Percentiles rank a stretch among this genome's conserved stretches.
Conservation (phyloP, 2,329 filamentous ascomycete species). For the Aspergillus tubingensis region DNA sequence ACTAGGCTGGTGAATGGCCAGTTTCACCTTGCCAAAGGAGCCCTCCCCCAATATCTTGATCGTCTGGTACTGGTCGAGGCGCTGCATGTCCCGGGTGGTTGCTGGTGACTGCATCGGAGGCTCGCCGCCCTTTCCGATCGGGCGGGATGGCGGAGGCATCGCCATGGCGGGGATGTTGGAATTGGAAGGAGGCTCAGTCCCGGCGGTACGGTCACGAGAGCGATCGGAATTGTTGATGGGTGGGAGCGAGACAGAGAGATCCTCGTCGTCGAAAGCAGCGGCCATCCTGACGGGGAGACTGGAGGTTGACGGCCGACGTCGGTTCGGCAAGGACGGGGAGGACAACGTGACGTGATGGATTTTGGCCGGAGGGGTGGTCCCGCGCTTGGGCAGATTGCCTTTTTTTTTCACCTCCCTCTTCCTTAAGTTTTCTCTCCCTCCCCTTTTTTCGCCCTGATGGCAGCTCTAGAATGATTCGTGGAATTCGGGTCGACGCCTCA, state of each 20-base stretch:
- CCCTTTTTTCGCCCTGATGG: constrained; percentile 1
- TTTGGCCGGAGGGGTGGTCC: constrained; percentile 16
- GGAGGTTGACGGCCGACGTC: constrained; percentile 8
- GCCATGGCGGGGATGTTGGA: constrained; percentile 39
- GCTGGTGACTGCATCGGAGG: constrained; percentile 44
- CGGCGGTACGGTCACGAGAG: constrained; percentile 29
- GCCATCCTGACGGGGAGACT: constrained; percentile 33
- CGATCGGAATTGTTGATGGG: constrained; percentile 35
- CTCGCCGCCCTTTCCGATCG: constrained; percentile 33
- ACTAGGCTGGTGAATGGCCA: constrained; percentile 88
- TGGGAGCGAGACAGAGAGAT: constrained; percentile 73
- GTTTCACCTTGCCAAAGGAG: constrained; percentile 97
- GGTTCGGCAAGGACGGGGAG: constrained; percentile 20
- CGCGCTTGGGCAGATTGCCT: background rate
- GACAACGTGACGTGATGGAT: constrained; percentile 43
- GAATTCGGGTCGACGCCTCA: constrained; percentile 15
- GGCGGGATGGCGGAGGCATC: constrained; percentile 40
- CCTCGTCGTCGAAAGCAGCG: constrained; percentile 71
- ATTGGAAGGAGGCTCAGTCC: constrained; percentile 21
- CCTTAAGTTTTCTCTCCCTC: background rate
- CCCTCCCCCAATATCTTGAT: constrained; percentile 91
- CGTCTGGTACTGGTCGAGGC: constrained; percentile 89
- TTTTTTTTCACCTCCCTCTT: constrained; percentile 4
- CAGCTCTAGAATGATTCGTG: background rate
- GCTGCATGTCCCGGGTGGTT: constrained; percentile 67